Conservation (phyloP, 2,329 filamentous ascomycete species). For the Coniella vitis region DNA sequence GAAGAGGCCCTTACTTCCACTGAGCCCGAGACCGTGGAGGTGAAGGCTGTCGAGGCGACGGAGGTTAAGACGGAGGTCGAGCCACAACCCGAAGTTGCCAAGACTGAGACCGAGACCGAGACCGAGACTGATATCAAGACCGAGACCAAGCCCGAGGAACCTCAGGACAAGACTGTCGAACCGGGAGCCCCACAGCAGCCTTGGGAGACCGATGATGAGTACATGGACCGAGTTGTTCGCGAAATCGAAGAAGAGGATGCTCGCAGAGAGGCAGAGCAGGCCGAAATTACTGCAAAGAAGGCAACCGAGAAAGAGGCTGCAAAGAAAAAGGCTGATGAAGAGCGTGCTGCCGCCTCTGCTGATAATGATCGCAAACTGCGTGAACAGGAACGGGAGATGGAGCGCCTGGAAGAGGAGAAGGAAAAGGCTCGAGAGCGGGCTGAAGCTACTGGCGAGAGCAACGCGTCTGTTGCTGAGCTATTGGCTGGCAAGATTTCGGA, state of each 20-base stretch:
- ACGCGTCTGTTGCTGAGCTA: slow-evolving; percentile 44
- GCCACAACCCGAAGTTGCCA: no score
- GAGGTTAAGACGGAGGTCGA: slow-evolving; percentile 8
- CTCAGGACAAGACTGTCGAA: slow-evolving; percentile 31
- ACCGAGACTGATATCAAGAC: slow-evolving; percentile 23
- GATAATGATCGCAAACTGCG: slow-evolving; percentile 60
- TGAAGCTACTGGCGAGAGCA: slow-evolving; percentile 42
- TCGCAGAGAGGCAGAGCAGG: slow-evolving; percentile 41
- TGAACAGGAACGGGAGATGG: slow-evolving; percentile 67
- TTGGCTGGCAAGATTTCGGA: slow-evolving; percentile 35
- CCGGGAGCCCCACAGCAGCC: slow-evolving; percentile 27
- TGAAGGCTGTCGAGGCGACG: slow-evolving; percentile 19
- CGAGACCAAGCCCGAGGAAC: slow-evolving; percentile 36
- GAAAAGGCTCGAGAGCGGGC: slow-evolving; percentile 47
- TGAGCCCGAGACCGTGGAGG: slow-evolving; percentile 21
- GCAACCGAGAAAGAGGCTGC: slow-evolving; percentile 40
- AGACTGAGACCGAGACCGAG: slow-evolving; percentile 19
- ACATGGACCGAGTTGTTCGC: slow-evolving; percentile 52
- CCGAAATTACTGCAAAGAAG: slow-evolving; percentile 34
- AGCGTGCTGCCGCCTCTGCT: slow-evolving; percentile 40
- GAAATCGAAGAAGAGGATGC: slow-evolving; percentile 55
- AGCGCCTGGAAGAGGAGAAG: slow-evolving; percentile 64
- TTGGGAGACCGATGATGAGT: slow-evolving; percentile 35
- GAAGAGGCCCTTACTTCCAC: slow-evolving; percentile 21
- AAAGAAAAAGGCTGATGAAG: slow-evolving; percentile 36